Evolutionary conservation across 1,139 yeast genomes (phyloP).

Genomic region (Candida glucosophila): DNA sequence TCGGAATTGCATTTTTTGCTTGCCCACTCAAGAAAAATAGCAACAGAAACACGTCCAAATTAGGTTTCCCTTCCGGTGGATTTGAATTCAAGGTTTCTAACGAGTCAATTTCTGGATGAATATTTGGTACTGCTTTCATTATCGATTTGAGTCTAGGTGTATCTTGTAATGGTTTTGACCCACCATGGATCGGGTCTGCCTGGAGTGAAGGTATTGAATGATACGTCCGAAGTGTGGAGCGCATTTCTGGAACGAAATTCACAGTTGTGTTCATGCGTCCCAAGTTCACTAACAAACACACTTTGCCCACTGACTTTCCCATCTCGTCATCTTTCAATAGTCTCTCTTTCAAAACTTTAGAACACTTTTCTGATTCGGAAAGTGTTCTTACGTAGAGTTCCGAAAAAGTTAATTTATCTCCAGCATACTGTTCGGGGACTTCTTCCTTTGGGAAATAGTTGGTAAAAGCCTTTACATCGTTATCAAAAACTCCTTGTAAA

Average conservation of each 20-base stretch:
- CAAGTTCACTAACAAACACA: slow-evolving; percentile 79
- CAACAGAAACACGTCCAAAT: slow-evolving; percentile 55
- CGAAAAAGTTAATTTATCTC: slow-evolving; percentile 62
- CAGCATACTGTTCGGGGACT: slow-evolving; percentile 27
- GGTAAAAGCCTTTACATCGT: slow-evolving; percentile 58
- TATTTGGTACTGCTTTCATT: slow-evolving; percentile 65
- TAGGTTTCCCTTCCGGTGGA: slow-evolving; percentile 35
- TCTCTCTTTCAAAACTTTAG: slow-evolving; percentile 74
- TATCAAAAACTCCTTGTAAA: slow-evolving; percentile 53
- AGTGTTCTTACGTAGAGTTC: slow-evolving; percentile 77
- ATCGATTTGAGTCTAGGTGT: slow-evolving; percentile 90
- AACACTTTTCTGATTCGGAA: slow-evolving; percentile 77
- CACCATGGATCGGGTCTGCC: slow-evolving; percentile 44
- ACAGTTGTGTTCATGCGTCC: slow-evolving; percentile 95
- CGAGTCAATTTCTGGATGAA: slow-evolving; percentile 30
- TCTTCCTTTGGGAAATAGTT: slow-evolving; percentile 39
- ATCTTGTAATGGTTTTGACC: slow-evolving; percentile 77
- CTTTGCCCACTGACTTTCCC: slow-evolving; percentile 71
- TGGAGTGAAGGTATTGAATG: slow-evolving; percentile 91
- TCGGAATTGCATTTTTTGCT: slow-evolving; percentile 38
- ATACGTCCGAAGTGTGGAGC: slow-evolving; percentile 82
- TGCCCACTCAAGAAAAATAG: slow-evolving; percentile 66
- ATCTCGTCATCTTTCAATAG: slow-evolving; percentile 53
- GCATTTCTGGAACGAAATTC: slow-evolving; percentile 95
- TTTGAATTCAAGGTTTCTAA: slow-evolving; percentile 37